Base-by-base conservation (phyloP, 768 basidiomycete species). In the Tylopilus sp. region DNA sequence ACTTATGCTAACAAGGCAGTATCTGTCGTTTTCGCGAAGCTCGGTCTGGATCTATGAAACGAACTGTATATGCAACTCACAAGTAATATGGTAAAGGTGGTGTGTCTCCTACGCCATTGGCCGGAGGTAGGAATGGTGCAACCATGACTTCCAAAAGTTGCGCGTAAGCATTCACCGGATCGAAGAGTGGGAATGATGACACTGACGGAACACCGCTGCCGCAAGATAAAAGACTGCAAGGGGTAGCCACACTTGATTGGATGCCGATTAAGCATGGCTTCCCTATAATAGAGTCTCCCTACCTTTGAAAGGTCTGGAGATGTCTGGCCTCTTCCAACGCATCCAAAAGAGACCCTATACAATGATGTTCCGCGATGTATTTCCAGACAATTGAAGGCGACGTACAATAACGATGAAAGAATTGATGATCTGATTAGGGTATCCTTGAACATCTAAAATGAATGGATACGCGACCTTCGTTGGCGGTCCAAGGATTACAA, bases 1-100 rank as follows among this genome's bases (percentile, higher is more conserved):
- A 0, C 58, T 76, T 48, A 81, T 81, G 1, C 78, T 79, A 1
- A 82, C 76, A 6, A 80, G 67, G 55, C 77, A 78, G 58, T 81
- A 81, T 51, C 78, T 79, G 18, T 26, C 21, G 26, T 43, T 28
- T 38, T 10, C 44, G n/a, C 33, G 3, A 9, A 15, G 11, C 9
- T 44, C 17, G 40, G 26, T 3, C 58, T 76, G 75, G 44, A 79
- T 70, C 12, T 20, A 8, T 9, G 10, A 44, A 30, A 17, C 2
- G 0, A 40, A 33, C 3, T 13, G 22, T 11, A 43, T 5, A 10
- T 42, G 4, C 10, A 18, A 52, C 57, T 11, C 51, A 76, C 74
- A 81, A 57, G 60, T 82, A 83, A 52, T 83, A 82, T 3, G 82
- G 80, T 31, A 83, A 58, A 11, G 82, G 79, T 11, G 80, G 80